These are phyloP conservation scores for Fomitopsis schrenkii DNA, from an alignment of 1,284 basidiomycete genomes.

Conservation along the genomic window DNA sequence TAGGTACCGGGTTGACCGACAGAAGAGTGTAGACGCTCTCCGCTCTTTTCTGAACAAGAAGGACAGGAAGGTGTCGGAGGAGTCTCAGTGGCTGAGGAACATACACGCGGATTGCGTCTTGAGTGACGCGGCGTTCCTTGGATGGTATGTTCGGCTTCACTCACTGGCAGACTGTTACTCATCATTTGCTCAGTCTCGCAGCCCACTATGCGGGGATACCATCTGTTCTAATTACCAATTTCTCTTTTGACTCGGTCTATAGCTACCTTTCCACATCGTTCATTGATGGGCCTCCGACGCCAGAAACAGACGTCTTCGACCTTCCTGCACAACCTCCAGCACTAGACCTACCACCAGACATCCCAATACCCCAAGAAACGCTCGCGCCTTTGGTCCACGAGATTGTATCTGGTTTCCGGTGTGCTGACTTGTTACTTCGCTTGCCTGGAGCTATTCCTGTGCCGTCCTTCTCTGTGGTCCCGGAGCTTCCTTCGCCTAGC, in stretches of 20 bases:
- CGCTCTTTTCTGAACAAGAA: conserved; percentile 54
- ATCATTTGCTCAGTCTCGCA: conserved; percentile 48
- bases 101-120: conserved; percentile 58
- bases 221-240: conserved; percentile 71
- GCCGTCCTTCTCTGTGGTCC: conserved; percentile 55
- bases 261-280: conserved; percentile 48
- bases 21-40: conserved; percentile 62
- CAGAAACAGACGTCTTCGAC: conserved; percentile 2
- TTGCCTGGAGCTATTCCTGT: conserved; percentile 74
- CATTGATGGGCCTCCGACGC: conserved; percentile 12
- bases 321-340: conserved; percentile 3
- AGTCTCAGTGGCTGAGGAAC: conserved; percentile 53
- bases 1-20: conserved; percentile 68
- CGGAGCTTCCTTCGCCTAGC: conserved; percentile 51
- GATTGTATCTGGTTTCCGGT: conserved; percentile 62
- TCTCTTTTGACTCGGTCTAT: conserved; percentile 80
- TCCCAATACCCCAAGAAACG: conserved; percentile 44
- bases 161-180: too few relatives aligned
- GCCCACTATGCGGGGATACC: conserved; percentile 61
- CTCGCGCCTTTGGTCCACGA: conserved; percentile 59
- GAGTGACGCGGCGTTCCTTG: conserved; percentile 75
- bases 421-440: conserved; percentile 65
- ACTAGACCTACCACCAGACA: conserved; percentile 34
- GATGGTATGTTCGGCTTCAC: conserved; percentile 47
- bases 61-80: conserved; percentile 49